A percentile compares a stretch with the other conserved stretches of the same genome.
These are phyloP conservation scores for Gracilaria vermiculophylla DNA, from an alignment of 23 red algal species.

Conservation along the genomic window DNA sequence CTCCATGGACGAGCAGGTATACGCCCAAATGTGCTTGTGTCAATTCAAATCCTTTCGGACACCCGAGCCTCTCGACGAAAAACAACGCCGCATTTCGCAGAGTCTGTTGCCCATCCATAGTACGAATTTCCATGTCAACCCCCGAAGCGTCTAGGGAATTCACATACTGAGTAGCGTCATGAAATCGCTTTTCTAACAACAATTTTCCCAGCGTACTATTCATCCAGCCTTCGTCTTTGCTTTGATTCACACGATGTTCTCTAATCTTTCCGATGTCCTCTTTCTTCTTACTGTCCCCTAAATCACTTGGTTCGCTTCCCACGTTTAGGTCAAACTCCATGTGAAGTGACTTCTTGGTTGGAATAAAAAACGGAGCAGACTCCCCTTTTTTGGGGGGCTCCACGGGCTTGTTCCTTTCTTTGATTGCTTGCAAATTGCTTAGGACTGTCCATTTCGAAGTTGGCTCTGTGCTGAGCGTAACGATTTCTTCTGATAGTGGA, in stretches of 20 bases:
- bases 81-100: constrained; percentile 33
- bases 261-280: background rate
- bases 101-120: constrained; percentile 43
- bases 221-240: constrained; percentile 17
- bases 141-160: constrained; percentile 33
- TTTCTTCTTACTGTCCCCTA: background rate
- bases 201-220: constrained; percentile 35
- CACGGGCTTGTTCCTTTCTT: constrained; percentile 72
- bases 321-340: constrained; percentile 60
- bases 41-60: constrained; percentile 58
- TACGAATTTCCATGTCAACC: constrained; percentile 72
- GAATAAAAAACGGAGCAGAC: constrained; percentile 86
- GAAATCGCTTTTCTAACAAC: constrained; percentile 13
- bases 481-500: constrained; percentile 52
- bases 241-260: background rate
- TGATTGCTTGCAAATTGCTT: constrained; percentile 70
- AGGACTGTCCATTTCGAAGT: constrained; percentile 70
- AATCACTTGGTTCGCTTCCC: background rate
- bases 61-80: constrained; percentile 43
- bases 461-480: constrained; percentile 67
- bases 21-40: constrained; percentile 75
- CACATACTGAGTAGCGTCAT: constrained; percentile 39
- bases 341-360: constrained; percentile 59
- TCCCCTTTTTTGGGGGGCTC: constrained; percentile 70
- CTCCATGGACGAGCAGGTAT: constrained; percentile 68